Evolutionary conservation across 495 filamentous ascomycete species (phyloP), one percentile per base, ranked within the genome.

Genomic region (Hyaloscypha finlandica): DNA sequence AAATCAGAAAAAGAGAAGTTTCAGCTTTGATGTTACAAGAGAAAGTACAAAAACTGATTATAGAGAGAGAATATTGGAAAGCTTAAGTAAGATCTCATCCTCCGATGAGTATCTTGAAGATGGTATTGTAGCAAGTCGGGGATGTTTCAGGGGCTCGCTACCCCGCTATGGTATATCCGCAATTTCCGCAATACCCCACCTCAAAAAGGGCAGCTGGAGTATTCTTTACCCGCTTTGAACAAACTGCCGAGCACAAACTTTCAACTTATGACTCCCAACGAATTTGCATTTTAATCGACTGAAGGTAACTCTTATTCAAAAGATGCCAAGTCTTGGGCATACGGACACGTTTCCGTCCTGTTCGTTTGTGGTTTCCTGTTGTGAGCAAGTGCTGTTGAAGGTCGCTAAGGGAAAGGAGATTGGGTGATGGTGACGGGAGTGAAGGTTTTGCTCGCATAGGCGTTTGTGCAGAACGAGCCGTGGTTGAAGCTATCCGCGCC

Each of bases 391-490:
- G 11, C 16, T 64, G 6, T 39, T 64, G 62, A 56, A 64, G 31
- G 62, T 58, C 19, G 62, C 62, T 8, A 48, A 37, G n/a, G 60
- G 9, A 30, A 33, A 20, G 60, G 53, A 19, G 54, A n/a, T 6
- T 64, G 62, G 62, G 33, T 16, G 29, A 57, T 3, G 11, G 20
- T 39, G 19, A 56, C 31, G 22, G 62, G 62, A 5, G 52, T 64
- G 6, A 51, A 64, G 30, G 62, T 58, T 12, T 45, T 64, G 51
- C 33, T 56, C 6, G 62, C 54, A 22, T 51, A 64, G 33, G 51
- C 62, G 53, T 64, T 37, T 57, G 62, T 37, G n/a, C 51, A 64
- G 20, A 39, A 19, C 42, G 62, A 64, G 31, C 29, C 39, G 62
- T 64, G 62, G 62, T 25, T 48, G 29, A 51, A 51, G 32, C 1